Conservation (phyloP, 2,329 filamentous ascomycete species). For the Talaromyces pinophilus region DNA sequence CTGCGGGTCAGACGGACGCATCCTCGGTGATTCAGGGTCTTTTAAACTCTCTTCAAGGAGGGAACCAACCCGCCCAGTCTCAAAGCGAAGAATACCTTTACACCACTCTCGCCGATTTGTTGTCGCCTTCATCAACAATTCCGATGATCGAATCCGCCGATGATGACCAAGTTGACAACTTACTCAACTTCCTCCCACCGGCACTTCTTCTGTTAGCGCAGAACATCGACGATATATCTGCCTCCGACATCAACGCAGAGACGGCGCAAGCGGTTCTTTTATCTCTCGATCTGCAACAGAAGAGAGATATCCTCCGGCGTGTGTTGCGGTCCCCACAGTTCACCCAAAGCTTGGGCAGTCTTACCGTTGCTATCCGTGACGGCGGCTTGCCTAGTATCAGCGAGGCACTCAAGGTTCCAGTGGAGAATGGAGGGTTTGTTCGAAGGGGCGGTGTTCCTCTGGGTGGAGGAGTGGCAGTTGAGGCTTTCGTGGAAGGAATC, state of each 20-base stretch:
- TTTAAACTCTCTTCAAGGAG: conserved; percentile 73
- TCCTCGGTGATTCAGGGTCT: conserved; percentile 83
- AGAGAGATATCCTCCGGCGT: conserved; percentile 75
- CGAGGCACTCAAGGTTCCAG: conserved; percentile 76
- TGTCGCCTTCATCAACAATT: conserved; percentile 75
- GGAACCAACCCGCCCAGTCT: conserved; percentile 48
- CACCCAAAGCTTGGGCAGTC: conserved; percentile 76
- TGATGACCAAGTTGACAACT: conserved; percentile 65
- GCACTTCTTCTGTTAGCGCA: conserved; percentile 75
- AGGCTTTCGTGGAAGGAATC: conserved; percentile 87
- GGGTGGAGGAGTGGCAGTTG: conserved; percentile 83
- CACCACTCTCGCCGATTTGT: conserved; percentile 81
- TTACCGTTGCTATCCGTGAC: conserved; percentile 85
- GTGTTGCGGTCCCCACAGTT: conserved; percentile 91
- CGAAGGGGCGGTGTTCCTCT: conserved; percentile 77
- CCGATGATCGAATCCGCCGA: conserved; percentile 72
- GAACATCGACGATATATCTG: conserved; percentile 61
- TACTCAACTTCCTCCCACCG: conserved; percentile 77
- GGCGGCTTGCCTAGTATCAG: conserved; percentile 88
- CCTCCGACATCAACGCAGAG: conserved; percentile 67
- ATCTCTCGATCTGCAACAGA: conserved; percentile 71
- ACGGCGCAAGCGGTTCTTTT: conserved; percentile 72
- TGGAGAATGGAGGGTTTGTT: conserved; percentile 83
- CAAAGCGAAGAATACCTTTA: conserved; percentile 64
- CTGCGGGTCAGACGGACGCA: conserved; percentile 65